Base-by-base conservation (phyloP, 2,329 filamentous ascomycete species). In the Fusarium miscanthi region DNA sequence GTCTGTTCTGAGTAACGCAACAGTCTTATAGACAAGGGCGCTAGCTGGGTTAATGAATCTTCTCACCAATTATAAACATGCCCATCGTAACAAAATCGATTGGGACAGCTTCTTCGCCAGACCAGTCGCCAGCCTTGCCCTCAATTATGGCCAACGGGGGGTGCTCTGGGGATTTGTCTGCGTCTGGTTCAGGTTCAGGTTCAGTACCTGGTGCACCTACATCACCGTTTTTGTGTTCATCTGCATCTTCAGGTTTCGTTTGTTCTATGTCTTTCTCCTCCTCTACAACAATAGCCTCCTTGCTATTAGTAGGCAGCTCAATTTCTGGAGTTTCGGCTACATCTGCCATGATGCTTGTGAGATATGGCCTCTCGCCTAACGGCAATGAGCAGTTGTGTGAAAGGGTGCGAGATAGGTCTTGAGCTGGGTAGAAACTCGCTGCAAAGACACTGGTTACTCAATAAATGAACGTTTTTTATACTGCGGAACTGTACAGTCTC, bases 11-110 rank as follows among this genome's bases (percentile, higher is more conserved):
- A 27, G 23, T 10, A 53, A 46, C 37, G n/a, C 13, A 45, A 23
- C 21, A 40, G 48, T 31, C 51, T 56, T 42, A 33, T 42, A 23
- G 19, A 52, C 41, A 43, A n/a, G 16, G 25, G 30, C 16, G 21
- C 35, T 41, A 13, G 31, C 30, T 23, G 27, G 31, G 10, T 21
- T 46, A 8, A 48, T 37, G 52, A 51, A 45, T 48, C 17, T 53
- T 54, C 86, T 81, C 82, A 92, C 90, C 91, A 69, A 93, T 89
- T 56, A 93, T 93, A 76, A 93, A 91, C 91, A 93, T 93, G 76
- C 91, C 91, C 76, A 93, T 77, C 0, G 90, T 92, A 66, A 91
- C 89, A 80, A 93, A 92, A 72, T 93, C 90, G 58, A 92, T 71
- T 8, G 54, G 38, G 30, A 52, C 45, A 58, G 53, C 51, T 31